These are phyloP conservation scores for Sequoia sempervirens DNA, from an alignment of 75 land plant genomes.

Conservation along the genomic window DNA sequence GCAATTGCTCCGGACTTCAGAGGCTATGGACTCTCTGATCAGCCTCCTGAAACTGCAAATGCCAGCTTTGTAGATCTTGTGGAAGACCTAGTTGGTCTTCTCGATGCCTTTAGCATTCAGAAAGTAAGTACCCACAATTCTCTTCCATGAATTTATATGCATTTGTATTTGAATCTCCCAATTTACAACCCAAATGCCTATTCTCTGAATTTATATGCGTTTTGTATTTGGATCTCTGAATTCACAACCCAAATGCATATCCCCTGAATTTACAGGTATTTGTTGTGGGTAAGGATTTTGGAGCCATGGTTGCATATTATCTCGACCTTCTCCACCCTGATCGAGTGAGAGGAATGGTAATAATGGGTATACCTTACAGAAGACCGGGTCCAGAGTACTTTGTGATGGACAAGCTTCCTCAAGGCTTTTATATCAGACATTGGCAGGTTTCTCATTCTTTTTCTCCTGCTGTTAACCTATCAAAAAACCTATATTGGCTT, in stretches of 20 bases:
- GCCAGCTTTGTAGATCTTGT: too few species aligned
- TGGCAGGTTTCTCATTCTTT: constrained; percentile 26
- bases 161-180: constrained; percentile 28
- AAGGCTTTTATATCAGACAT: constrained; percentile 50
- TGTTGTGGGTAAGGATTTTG: constrained; percentile 18
- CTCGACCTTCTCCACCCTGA: constrained; percentile 40
- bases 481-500: background rate
- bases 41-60: too few species aligned
- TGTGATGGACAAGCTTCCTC: constrained; percentile 17
- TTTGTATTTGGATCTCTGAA: constrained; percentile 28
- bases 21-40: too few species aligned
- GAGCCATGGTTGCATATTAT: constrained; percentile 21
- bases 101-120: constrained; percentile 34
- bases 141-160: constrained; percentile 14
- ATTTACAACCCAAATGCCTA: too few species aligned
- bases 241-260: too few species aligned
- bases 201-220: constrained; percentile 21
- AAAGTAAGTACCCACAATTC: constrained; percentile 15
- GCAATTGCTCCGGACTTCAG: too few species aligned
- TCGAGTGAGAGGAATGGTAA: constrained; percentile 37
- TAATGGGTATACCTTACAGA: constrained; percentile 34
- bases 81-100: constrained; percentile 30
- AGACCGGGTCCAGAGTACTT: constrained; percentile 6
- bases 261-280: background rate
- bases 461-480: background rate